Evolutionary conservation across 495 filamentous ascomycete species (phyloP).

Genomic region (Talaromyces adpressus): DNA sequence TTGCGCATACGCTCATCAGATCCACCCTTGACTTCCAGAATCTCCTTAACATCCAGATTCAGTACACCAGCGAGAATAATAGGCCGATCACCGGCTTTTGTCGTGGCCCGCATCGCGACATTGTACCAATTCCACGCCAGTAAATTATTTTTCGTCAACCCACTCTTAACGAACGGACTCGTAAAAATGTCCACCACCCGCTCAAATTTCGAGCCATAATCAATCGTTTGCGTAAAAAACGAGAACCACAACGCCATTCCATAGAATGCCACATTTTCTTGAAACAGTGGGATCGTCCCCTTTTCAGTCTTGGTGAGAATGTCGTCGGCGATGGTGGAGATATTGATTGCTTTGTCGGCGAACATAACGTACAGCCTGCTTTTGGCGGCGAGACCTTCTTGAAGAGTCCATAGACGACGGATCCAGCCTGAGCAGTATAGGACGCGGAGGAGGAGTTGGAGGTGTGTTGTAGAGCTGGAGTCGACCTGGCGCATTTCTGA

Average conservation of each 20-base stretch:
- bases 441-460: background rate
- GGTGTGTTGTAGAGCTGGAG: background rate
- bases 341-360: background rate
- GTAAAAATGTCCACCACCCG: background rate
- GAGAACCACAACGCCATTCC: background rate
- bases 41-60: background rate
- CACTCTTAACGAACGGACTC: background rate
- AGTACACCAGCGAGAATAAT: background rate
- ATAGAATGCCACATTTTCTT: background rate
- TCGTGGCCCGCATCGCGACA: background rate
- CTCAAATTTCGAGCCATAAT: background rate
- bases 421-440: constrained; percentile 1
- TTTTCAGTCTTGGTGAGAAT: background rate
- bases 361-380: background rate
- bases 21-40: background rate
- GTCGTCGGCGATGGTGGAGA: background rate
- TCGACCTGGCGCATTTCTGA: constrained; percentile 1
- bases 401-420: background rate
- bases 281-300: background rate
- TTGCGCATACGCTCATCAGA: background rate
- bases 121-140: background rate
- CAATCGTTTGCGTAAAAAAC: background rate
- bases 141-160: background rate
- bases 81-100: background rate
- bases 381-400: constrained; percentile 1